Evolutionary conservation across 345 rosid genomes (phyloP).

Genomic region (Gossypium sturtianum): DNA sequence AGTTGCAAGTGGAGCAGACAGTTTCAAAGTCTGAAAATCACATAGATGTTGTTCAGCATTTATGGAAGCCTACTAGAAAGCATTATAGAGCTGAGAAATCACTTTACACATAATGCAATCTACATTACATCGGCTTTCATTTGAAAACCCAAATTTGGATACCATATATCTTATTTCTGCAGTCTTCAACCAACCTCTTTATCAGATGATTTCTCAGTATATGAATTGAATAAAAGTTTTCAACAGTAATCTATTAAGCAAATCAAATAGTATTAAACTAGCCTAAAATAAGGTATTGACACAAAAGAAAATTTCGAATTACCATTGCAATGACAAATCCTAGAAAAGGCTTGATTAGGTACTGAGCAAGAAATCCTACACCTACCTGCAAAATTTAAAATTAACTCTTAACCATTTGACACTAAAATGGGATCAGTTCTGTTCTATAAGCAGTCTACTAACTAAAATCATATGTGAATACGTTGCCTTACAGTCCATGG

Average conservation of each 20-base stretch:
- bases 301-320: conserved; percentile 10
- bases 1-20: conserved; percentile 95
- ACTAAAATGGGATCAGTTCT: neutral
- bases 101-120: neutral
- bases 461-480: conserved; percentile 6
- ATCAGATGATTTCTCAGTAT: neutral
- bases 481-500: conserved; percentile 81
- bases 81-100: neutral
- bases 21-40: conserved; percentile 61
- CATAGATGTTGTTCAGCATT: conserved; percentile 17
- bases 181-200: neutral
- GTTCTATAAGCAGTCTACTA: conserved; percentile 3
- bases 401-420: conserved; percentile 8
- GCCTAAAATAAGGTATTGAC: neutral
- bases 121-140: neutral
- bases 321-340: conserved; percentile 86
- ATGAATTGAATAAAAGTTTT: neutral
- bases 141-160: neutral
- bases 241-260: neutral
- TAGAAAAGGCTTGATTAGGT: conserved; percentile 76
- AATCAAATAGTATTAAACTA: neutral
- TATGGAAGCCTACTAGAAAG: neutral
- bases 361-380: conserved; percentile 90
- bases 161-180: neutral
- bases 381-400: conserved; percentile 71